Conservation (phyloP, 345 rosid genomes). For the Bruguiera parviflora region DNA sequence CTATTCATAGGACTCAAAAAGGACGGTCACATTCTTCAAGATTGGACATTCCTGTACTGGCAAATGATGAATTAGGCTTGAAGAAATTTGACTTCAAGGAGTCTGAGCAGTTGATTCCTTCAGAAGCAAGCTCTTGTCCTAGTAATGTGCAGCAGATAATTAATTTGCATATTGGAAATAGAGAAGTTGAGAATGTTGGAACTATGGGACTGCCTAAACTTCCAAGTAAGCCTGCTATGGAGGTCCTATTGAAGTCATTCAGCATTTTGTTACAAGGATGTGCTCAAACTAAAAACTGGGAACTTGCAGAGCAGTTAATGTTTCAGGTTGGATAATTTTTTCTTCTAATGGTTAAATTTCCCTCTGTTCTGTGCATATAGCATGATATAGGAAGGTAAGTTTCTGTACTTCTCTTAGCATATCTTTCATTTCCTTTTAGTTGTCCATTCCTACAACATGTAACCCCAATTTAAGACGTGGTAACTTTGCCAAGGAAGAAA, state of each 20-base stretch:
- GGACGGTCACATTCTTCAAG: conserved; percentile 42
- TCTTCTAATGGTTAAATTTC: not conserved
- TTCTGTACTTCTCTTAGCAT: not conserved
- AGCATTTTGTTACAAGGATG: conserved; percentile 58
- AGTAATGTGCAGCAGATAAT: conserved; percentile 18
- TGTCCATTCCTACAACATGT: not conserved
- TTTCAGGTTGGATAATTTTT: conserved; percentile 50
- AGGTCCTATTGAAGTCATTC: conserved; percentile 54
- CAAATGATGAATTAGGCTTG: conserved; percentile 33
- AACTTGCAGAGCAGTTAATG: conserved; percentile 67
- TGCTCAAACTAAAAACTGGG: conserved; percentile 47
- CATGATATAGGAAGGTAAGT: too few species aligned
- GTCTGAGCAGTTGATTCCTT: conserved; percentile 23
- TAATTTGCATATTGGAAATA: conserved; percentile 18
- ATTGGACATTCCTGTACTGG: conserved; percentile 71
- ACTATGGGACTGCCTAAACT: conserved; percentile 17
- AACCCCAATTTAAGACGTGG: too few species aligned
- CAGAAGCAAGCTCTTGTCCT: conserved; percentile 22
- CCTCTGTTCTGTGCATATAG: too few species aligned
- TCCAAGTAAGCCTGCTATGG: conserved; percentile 24
- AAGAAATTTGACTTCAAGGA: conserved; percentile 32
- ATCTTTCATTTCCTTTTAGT: not conserved
- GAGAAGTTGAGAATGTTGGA: conserved; percentile 23
- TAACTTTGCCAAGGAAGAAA: too few species aligned
- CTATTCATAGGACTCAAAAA: conserved; percentile 13